Base-by-base conservation (phyloP, 2,329 filamentous ascomycete species). In the Ascochyta koolunga region DNA sequence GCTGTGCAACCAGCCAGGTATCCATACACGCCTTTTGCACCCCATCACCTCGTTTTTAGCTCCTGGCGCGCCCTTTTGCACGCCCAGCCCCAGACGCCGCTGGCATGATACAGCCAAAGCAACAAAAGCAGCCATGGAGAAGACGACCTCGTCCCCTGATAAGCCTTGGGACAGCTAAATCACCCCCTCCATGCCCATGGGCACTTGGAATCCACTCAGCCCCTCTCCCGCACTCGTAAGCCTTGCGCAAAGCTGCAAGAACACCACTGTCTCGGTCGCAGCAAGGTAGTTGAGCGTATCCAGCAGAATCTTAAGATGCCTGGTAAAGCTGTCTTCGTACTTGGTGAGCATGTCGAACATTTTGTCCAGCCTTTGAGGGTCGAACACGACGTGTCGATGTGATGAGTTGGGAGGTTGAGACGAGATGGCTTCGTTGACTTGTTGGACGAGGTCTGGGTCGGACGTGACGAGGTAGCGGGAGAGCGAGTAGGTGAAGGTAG, bases 271-370 rank as follows among this genome's bases (percentile, higher is more conserved):
- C 79, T 99, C 95, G 0, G 95, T 98, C 0, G 95, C 95, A 2
- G 95, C 95, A 66, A 97, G 96, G 75, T 98, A 96, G 67, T 99
- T 98, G 59, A 99, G 82, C 56, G 91, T 93, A 72, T 98, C 95
- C 32, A 98, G 86, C 66, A 99, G 76, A 62, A 98, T 96, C 78
- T 96, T 93, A 66, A 99, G 77, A 76, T 98, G 93, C 40, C 92
- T 82, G 52, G 89, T 90, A 72, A 99, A 99, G 70, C 96, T 96
- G 61, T 88, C 87, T 75, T 99, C 95, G 79, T 96, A 98, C 76
- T 93, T 92, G 69, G 86, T 86, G 56, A 99, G 85, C 54, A 93
- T 91, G 61, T 96, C 93, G 58, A 91, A 89, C 49, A 98, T 82
- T 68, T 93, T 92, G 55, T 83, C 84, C 29, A 96, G 82, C 31